phyloP scores from a whole-genome alignment of 176 grass and related monocot genomes.

The Oryza glumipatula region DNA sequence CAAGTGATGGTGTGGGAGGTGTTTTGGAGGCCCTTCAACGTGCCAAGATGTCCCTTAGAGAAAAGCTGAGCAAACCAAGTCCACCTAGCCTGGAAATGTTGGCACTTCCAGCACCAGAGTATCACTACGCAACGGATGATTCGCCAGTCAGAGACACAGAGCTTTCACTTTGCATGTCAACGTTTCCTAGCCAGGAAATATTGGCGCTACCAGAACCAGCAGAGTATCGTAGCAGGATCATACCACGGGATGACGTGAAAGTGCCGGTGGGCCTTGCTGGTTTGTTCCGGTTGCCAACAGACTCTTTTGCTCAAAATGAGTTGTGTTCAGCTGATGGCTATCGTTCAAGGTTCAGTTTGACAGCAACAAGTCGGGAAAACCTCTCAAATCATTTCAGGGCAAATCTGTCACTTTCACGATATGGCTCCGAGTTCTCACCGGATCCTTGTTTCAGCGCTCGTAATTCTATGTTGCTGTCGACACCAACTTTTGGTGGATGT shows the following conservation, averaged over 20 bases:
- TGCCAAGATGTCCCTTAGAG: conserved; percentile 76
- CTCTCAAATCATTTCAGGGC: conserved; percentile 20
- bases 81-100: conserved; percentile 42
- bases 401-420: conserved; percentile 27
- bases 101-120: conserved; percentile 44
- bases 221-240: conserved; percentile 29
- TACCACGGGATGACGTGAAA: conserved; percentile 39
- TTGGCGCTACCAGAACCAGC: conserved; percentile 35
- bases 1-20: conserved; percentile 56
- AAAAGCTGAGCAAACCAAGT: conserved; percentile 53
- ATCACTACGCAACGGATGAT: conserved; percentile 35
- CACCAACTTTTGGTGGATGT: conserved; percentile 40
- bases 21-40: conserved; percentile 79
- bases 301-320: conserved; percentile 45
- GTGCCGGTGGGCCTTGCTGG: conserved; percentile 60
- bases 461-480: conserved; percentile 21
- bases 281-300: conserved; percentile 88
- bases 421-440: conserved; percentile 35
- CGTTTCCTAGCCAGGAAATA: conserved; percentile 38
- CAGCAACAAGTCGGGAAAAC: conserved; percentile 21
- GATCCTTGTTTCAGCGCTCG: conserved; percentile 31
- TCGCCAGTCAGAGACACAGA: conserved; percentile 34
- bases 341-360: conserved; percentile 55
- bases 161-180: conserved; percentile 38
- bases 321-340: conserved; percentile 20